These are phyloP conservation scores for Fragaria ananassa DNA, from an alignment of 306 rosid genomes.

Conservation along the genomic window DNA sequence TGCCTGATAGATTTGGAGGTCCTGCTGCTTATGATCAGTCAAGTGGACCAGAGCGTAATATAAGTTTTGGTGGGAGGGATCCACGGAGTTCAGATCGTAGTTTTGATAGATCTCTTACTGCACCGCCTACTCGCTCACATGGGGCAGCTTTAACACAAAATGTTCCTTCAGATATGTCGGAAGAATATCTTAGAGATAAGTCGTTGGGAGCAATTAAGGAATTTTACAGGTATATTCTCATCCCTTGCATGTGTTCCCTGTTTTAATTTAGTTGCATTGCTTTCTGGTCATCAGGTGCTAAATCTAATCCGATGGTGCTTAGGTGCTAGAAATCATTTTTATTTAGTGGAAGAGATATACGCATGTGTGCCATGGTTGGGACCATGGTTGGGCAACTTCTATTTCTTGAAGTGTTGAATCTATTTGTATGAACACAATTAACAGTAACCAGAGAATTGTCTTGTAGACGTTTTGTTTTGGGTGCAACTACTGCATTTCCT, in stretches of 20 bases:
- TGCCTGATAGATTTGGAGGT: conserved; percentile 47
- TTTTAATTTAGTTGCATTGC: neutral
- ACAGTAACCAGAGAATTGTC: neutral
- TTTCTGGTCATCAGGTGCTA: neutral
- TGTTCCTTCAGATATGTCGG: conserved; percentile 45
- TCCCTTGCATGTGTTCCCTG: conserved; percentile 8
- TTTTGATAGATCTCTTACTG: conserved; percentile 48
- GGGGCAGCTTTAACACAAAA: conserved; percentile 41
- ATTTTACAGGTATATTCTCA: conserved; percentile 66
- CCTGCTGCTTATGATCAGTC: conserved; percentile 55
- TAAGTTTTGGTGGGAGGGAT: conserved; percentile 53
- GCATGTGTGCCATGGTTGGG: neutral
- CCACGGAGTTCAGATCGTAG: conserved; percentile 49
- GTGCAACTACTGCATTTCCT: neutral
- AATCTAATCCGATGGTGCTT: neutral
- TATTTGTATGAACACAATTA: neutral
- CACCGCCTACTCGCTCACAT: conserved; percentile 45
- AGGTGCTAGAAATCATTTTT: neutral
- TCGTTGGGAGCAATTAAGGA: conserved; percentile 82
- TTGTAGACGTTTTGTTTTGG: neutral
- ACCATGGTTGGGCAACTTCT: neutral
- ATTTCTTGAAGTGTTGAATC: neutral
- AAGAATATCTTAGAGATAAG: conserved; percentile 52
- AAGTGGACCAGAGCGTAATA: conserved; percentile 44
- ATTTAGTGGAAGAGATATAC: neutral